These are phyloP conservation scores for Trypanosomatidae sp. DNA, from an alignment of 208 protist species.

Conservation along the genomic window DNA sequence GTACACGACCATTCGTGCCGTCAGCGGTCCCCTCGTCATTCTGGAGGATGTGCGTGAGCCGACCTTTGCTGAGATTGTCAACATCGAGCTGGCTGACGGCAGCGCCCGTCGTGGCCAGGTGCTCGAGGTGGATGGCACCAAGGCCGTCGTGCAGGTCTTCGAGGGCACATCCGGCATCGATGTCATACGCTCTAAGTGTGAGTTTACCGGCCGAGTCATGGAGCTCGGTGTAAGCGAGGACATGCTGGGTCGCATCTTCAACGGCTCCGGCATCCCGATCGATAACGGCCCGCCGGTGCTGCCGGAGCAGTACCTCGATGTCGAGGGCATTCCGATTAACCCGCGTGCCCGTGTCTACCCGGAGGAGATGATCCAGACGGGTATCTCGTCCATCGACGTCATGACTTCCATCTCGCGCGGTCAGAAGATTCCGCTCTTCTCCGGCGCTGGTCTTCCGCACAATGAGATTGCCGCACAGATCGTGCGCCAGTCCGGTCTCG, in stretches of 20 bases:
- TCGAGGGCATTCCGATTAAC: slow-evolving; percentile 99
- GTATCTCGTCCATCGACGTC: slow-evolving; percentile 99
- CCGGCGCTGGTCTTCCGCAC: slow-evolving; percentile 99
- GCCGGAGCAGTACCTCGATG: slow-evolving; percentile 99
- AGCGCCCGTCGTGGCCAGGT: slow-evolving; percentile 96
- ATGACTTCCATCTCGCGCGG: slow-evolving; percentile 99
- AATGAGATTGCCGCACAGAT: slow-evolving; percentile 99
- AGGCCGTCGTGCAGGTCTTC: slow-evolving; percentile 99
- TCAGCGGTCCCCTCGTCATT: slow-evolving; percentile 99
- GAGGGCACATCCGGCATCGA: slow-evolving; percentile 99
- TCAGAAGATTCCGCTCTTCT: slow-evolving; percentile 99
- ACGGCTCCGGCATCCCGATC: slow-evolving; percentile 99
- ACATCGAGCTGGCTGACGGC: slow-evolving; percentile 97
- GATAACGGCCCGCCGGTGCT: slow-evolving; percentile 98
- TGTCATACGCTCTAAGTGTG: slow-evolving; percentile 94
- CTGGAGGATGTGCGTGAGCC: slow-evolving; percentile 99
- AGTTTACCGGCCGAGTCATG: slow-evolving; percentile 99
- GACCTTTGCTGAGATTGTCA: slow-evolving; percentile 99
- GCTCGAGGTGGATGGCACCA: slow-evolving; percentile 98
- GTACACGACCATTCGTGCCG: slow-evolving; percentile 98
- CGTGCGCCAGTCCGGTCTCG: slow-evolving; percentile 99
- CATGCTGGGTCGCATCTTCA: slow-evolving; percentile 99
- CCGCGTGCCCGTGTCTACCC: slow-evolving; percentile 99
- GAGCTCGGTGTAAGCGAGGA: slow-evolving; percentile 99
- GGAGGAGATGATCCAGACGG: slow-evolving; percentile 99